Conservation (phyloP, 2,329 filamentous ascomycete genomes). For the Alternaria consortialis region DNA sequence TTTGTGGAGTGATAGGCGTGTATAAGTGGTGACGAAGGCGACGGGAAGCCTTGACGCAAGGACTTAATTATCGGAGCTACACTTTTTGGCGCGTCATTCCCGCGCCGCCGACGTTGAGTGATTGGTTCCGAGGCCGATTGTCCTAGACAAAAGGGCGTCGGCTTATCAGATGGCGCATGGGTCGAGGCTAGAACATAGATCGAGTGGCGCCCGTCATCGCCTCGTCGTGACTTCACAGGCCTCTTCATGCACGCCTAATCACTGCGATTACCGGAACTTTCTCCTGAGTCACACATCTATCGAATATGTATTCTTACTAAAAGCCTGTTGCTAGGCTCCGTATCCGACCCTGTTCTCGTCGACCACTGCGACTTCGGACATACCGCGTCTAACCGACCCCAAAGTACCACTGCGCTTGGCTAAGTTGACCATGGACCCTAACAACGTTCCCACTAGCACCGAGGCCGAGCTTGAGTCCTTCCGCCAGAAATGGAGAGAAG, state of each 20-base stretch:
- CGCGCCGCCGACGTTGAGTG: constrained; percentile 9
- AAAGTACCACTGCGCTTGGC: constrained; percentile 33
- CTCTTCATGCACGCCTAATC: constrained; percentile 10
- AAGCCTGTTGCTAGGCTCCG: constrained; percentile 13
- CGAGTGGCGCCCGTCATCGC: constrained; percentile 19
- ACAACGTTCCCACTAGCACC: constrained; percentile 41
- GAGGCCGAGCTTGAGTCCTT: constrained; percentile 83
- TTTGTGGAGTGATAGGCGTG: constrained; percentile 17
- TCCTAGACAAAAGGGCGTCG: constrained; percentile 7
- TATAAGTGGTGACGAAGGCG: constrained; percentile 33
- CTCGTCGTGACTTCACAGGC: constrained; percentile 13
- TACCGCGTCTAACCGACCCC: constrained; percentile 21
- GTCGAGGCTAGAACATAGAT: constrained; percentile 10
- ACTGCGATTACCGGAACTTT: constrained; percentile 13
- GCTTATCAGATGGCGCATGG: constrained; percentile 38
- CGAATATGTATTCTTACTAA: constrained; percentile 36
- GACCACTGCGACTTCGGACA: constrained; percentile 42
- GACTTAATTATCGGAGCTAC: constrained; percentile 16
- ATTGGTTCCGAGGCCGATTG: constrained; percentile 8
- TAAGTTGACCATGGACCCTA: constrained; percentile 26
- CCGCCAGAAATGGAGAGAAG: constrained; percentile 84
- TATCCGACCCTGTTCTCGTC: constrained; percentile 19
- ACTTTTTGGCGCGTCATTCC: constrained; percentile 28
- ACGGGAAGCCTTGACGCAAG: constrained; percentile 27
- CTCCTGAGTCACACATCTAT: constrained; percentile 13